Conservation (phyloP, 805 yeast species). For the Kodamaea laetipori region DNA sequence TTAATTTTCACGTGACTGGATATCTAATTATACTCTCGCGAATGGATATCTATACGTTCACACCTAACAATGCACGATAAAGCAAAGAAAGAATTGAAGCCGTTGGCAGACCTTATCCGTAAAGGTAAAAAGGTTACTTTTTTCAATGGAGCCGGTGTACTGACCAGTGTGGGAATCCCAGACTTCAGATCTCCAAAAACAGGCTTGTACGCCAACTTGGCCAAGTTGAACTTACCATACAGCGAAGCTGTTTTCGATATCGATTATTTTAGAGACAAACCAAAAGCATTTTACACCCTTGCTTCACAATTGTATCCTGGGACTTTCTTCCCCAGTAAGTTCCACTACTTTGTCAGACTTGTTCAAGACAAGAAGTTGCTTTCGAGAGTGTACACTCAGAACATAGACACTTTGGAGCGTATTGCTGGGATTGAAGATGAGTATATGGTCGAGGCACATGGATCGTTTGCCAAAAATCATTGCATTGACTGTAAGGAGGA, state of each 20-base stretch:
- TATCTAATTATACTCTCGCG: no score
- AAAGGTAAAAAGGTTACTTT: slow-evolving; percentile 54
- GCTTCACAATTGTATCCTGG: slow-evolving; percentile 90
- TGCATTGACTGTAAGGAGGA: slow-evolving; percentile 73
- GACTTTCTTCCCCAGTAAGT: slow-evolving; percentile 76
- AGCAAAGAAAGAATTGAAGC: slow-evolving; percentile 15
- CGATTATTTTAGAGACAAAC: slow-evolving; percentile 71
- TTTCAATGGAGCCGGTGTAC: slow-evolving; percentile 91
- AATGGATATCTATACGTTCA: no score
- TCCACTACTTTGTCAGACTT: slow-evolving; percentile 71
- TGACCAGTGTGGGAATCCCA: slow-evolving; percentile 93
- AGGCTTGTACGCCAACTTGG: slow-evolving; percentile 80
- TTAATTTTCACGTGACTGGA: no score
- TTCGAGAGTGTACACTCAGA: slow-evolving; percentile 82
- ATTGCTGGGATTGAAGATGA: slow-evolving; percentile 72
- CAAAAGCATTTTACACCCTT: slow-evolving; percentile 80
- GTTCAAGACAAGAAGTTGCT: slow-evolving; percentile 65
- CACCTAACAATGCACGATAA: slow-evolving; percentile 9
- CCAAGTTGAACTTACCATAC: slow-evolving; percentile 74
- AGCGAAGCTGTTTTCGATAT: slow-evolving; percentile 97
- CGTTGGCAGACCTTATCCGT: slow-evolving; percentile 34
- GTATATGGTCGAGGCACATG: slow-evolving; percentile 86
- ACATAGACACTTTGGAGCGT: slow-evolving; percentile 89
- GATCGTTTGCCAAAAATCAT: slow-evolving; percentile 83
- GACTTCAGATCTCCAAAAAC: slow-evolving; percentile 92